Base-by-base conservation (phyloP, 352 stramenopile species). In the Phytophthora multivora region DNA sequence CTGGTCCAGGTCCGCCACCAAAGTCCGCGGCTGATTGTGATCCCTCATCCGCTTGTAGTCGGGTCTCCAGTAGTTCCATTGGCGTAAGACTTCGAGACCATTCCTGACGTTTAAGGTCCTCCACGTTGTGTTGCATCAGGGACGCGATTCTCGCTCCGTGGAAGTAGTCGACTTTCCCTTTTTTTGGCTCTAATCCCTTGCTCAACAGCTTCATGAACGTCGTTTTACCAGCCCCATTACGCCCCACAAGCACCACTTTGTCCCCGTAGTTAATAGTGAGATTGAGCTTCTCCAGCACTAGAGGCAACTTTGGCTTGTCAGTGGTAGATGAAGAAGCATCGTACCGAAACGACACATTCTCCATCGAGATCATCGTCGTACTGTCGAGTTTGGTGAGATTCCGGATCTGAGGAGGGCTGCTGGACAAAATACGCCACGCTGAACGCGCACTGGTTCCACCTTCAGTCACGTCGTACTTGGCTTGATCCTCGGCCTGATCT, bases 161-260 rank as follows among this genome's bases (percentile, higher is more conserved):
- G 42, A 86, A 82, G 28, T 73, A 73, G 43, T 75, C 63, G 23
- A 87, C 57, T 45, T 82, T 82, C 5, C 77, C 77, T 9, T 51
- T 25, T 10, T 69, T 71, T 10, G 79, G 76, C 48, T 61, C 58
- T 48, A 98, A 68, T 38, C 89, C 83, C 9, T 91, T 83, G 23
- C 85, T 84, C 46, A 99, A 88, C 3, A 99, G 79, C 64, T 97
- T 97, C 38, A 98, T 82, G 15, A 98, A 73, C 1, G 95, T 98
- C 12, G 93, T 98, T 65, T 98, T 98, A 21, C 89, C 89, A 25
- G 77, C 72, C 16, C 77, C 76, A 39, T 89, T 86, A n/a, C 92
- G 89, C 18, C 94, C 94, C 31, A 98, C 89, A 1, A 98, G 59
- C 25, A 95, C 86, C 36, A 97, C 77, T 21, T 89, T 87, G 35